Conservation (phyloP, 805 yeast genomes). For the Yarrowia sp. region DNA sequence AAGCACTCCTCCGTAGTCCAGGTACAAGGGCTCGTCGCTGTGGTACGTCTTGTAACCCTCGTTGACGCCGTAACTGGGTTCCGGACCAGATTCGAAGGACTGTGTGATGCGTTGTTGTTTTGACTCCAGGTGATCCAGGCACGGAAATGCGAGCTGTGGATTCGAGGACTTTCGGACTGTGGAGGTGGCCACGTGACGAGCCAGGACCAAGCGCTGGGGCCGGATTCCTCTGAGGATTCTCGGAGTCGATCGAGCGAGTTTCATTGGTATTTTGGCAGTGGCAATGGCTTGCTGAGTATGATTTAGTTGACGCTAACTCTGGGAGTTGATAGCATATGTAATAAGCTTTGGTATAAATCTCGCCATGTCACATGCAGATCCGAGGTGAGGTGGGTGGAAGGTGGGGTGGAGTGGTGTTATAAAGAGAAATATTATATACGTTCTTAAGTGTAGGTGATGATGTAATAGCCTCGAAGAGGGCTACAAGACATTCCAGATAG, state of each 20-base stretch:
- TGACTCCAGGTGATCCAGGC: conserved; percentile 76
- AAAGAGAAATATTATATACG: no score
- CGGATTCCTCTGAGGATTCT: conserved; percentile 9
- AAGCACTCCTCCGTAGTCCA: conserved; percentile 82
- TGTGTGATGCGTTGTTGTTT: conserved; percentile 45
- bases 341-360: conserved; percentile 28
- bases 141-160: conserved; percentile 80
- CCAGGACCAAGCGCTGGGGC: conserved; percentile 7
- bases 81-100: conserved; percentile 73
- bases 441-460: neutral
- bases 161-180: conserved; percentile 53
- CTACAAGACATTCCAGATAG: no score
- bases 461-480: neutral
- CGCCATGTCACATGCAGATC: conserved; percentile 37
- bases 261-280: neutral
- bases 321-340: conserved; percentile 11
- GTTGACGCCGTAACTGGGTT: conserved; percentile 78
- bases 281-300: neutral
- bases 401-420: neutral
- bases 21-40: conserved; percentile 64
- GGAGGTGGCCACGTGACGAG: conserved; percentile 9
- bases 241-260: conserved; percentile 21
- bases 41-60: conserved; percentile 70
- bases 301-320: neutral
- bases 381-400: neutral